Base-by-base conservation (phyloP, 495 filamentous ascomycete species). In the Aspergillus leporis region DNA sequence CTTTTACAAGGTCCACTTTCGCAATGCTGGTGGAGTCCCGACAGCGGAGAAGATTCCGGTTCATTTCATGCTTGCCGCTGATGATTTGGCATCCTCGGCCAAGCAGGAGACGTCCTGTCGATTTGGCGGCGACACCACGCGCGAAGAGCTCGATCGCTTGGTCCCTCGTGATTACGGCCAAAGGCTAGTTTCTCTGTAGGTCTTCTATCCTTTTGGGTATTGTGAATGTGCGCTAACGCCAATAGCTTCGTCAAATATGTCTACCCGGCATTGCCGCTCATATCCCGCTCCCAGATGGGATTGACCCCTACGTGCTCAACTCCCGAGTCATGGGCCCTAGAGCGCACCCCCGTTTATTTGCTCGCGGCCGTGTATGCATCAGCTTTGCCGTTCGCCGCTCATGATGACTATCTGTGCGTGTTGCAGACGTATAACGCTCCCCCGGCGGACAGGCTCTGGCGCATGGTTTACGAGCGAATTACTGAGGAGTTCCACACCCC, bases 361-460 rank as follows among this genome's bases (percentile, higher is more conserved):
- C 57, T 77, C 0, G 70, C 74, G 0, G 72, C 74, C 8, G 61
- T 77, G 3, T 77, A 74, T 55, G 74, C 71, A 19, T 66, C 74
- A 4, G 68, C 72, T 1, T 58, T 72, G 19, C 68, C 69, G 8
- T 77, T 77, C 34, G 63, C 62, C 23, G 63, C 56, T 14, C 67
- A 68, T 41, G 72, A 74, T n/a, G 68, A 73, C 21, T 66, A 63
- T 12, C 60, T 74, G 1, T 72, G 70, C 51, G 61, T 74, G 0
- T 38, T 71, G 14, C 64, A 62, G 23, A 69, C 66, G 0, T 78
- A 75, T 47, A 64, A 70, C 31, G 41, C 55, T 19, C 65, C 69
- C 1, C 67, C 72, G 1, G 55, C 69, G 3, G 48, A 69, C 23
- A 62, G 59, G 1, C 53, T 76, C 0, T 74, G 71, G 70, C 70